These are phyloP conservation scores for Aspergillus quadricinctus DNA, from an alignment of 2,329 filamentous ascomycete genomes.

Conservation along the genomic window DNA sequence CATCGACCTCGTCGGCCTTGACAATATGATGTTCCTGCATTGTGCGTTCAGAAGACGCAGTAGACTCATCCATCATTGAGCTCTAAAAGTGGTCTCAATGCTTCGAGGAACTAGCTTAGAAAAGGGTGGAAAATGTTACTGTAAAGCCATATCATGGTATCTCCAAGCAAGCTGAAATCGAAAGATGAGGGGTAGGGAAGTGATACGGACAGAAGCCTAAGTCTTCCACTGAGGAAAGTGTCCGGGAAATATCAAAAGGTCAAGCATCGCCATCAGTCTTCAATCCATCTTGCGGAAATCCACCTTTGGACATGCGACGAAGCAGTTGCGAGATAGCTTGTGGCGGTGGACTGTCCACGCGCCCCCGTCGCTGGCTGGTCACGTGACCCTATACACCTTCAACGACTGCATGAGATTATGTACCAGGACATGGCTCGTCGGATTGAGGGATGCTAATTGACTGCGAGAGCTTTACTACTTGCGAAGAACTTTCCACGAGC, in stretches of 20 bases:
- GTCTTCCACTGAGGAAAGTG: neutral
- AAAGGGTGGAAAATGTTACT: neutral
- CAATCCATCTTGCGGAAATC: neutral
- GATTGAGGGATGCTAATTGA: neutral
- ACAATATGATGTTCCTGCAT: conserved; percentile 40
- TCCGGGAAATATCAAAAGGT: neutral
- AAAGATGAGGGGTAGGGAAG: neutral
- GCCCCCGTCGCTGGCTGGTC: neutral
- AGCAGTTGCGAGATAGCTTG: neutral
- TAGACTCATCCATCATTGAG: conserved; percentile 24
- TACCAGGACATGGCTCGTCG: neutral
- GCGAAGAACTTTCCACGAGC: neutral
- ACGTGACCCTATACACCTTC: neutral
- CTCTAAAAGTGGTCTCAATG: neutral
- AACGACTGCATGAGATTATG: neutral
- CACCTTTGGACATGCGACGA: neutral
- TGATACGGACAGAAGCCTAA: neutral
- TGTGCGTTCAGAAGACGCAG: conserved; percentile 18
- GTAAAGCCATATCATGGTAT: neutral
- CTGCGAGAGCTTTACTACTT: neutral
- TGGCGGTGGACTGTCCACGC: neutral
- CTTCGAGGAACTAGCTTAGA: neutral
- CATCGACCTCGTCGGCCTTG: conserved; percentile 48
- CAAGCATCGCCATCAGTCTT: neutral
- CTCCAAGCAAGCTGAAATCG: neutral